phyloP scores from a whole-genome alignment of 768 basidiomycete genomes.

The Serpula lacrymans region DNA sequence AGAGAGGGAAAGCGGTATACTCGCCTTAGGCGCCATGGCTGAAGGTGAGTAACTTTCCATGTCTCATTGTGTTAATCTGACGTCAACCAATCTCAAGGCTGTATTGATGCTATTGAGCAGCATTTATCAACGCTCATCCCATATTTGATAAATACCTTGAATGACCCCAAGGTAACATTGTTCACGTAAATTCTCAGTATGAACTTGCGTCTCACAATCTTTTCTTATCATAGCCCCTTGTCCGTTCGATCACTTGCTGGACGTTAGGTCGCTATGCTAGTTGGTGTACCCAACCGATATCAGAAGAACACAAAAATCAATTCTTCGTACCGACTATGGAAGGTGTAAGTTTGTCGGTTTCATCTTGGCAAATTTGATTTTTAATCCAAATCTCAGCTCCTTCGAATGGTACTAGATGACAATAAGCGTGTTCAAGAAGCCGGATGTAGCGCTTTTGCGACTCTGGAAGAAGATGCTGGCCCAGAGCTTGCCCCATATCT shows the following conservation, averaged over 20 bases:
- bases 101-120: conserved; percentile 92
- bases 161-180: conserved; percentile 77
- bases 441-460: conserved; percentile 97
- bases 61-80: conserved; percentile 1
- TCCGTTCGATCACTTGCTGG: conserved; percentile 99
- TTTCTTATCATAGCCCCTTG: conserved; percentile 65
- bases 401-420: conserved; percentile 95
- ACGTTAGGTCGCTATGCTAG: conserved; percentile 97
- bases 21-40: conserved; percentile 97
- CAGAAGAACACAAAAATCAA: conserved; percentile 81
- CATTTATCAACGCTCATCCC: conserved; percentile 93
- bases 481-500: conserved; percentile 86
- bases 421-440: conserved; percentile 99
- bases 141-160: conserved; percentile 86
- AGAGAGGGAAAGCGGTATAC: conserved; percentile 90
- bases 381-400: conserved; percentile 53
- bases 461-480: conserved; percentile 96
- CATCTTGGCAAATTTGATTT: conserved; percentile 13
- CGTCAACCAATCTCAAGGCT: conserved; percentile 52
- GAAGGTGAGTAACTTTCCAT: conserved; percentile 61
- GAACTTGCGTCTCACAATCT: conserved; percentile 4
- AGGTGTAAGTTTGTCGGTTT: conserved; percentile 66
- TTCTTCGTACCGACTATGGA: conserved; percentile 99
- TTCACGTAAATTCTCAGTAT: conserved; percentile 7
- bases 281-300: conserved; percentile 87